Base-by-base conservation (phyloP, 176 grass and related monocot genomes). In the Areca catechu region DNA sequence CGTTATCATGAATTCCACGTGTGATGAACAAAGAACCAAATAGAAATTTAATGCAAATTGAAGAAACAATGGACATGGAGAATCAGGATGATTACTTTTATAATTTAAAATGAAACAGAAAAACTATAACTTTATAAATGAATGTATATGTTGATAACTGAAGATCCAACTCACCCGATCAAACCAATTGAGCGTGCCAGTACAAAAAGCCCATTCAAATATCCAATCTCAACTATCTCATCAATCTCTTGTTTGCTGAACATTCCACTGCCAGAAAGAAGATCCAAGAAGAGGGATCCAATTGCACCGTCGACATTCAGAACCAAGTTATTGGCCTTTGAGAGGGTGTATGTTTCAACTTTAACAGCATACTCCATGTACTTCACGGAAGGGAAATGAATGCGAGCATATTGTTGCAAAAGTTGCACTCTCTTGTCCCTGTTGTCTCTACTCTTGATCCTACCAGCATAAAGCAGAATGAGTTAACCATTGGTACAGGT, bases 391-490 rank as follows among this genome's bases (percentile, higher is more conserved):
- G 34, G 34, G 34, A 43, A 43, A 43, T 43, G 34, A 43, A 2
- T 43, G 34, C 14, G 34, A 12, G 34, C 34, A 57, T 98, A 98
- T 76, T 92, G 49, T 54, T 91, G 92, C 48, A 98, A 76, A 70
- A 98, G 81, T 69, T 98, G 83, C 55, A 98, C 93, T 67, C 93
- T 81, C 70, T 98, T 98, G 55, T 98, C 93, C 63, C 88, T 92
- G 67, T 98, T 98, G 73, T 98, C 88, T 74, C 93, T 77, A 74
- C 87, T 98, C 81, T 98, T 98, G 55, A 98, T 98, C 75, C 93
- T 98, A 61, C 67, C 51, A 34, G 51, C 16, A 68, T 16, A 37
- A 54, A 62, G 5, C 43, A 48, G 34, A 18, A 16, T 20, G n/a
- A 29, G 25, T 22, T 4, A 52, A 16, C 1, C 7, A 37, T 2